Conservation (phyloP, 306 rosid genomes). For the Herpetospermum pedunculosum region DNA sequence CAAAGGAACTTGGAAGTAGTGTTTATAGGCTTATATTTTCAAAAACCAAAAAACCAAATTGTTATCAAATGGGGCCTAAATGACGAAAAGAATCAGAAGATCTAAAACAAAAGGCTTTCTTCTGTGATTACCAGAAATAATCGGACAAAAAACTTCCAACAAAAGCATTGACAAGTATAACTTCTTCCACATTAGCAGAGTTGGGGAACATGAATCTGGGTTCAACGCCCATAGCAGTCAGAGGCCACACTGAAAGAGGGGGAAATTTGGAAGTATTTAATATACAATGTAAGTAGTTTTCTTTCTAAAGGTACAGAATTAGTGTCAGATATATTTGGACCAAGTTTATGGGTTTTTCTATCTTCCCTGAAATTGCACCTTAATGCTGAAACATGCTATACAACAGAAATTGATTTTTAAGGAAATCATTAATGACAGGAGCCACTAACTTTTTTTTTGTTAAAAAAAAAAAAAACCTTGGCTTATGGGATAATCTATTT, state of each 20-base stretch:
- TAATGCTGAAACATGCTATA: not conserved
- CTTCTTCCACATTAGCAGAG: conserved; percentile 9
- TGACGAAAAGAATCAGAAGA: not conserved
- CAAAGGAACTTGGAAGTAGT: too few species aligned
- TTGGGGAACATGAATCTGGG: conserved; percentile 21
- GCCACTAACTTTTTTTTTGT: not conserved
- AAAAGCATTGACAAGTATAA: conserved; percentile 19
- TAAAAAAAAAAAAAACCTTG: not conserved
- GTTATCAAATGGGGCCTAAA: too few species aligned
- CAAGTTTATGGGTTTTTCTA: not conserved
- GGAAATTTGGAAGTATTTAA: not conserved
- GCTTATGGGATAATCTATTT: not conserved
- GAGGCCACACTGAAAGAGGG: conserved; percentile 20
- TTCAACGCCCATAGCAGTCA: conserved; percentile 19
- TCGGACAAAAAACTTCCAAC: conserved; percentile 21
- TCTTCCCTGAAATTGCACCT: not conserved
- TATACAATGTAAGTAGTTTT: not conserved
- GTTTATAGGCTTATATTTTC: too few species aligned
- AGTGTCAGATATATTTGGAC: not conserved
- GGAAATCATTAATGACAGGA: not conserved
- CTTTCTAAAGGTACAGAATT: not conserved
- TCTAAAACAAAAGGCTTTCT: not conserved
- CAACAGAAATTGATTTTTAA: not conserved
- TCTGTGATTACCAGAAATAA: conserved; percentile 19
- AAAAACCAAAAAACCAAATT: too few species aligned